Percentiles rank a stretch among this genome's conserved stretches.
Conservation (phyloP, 306 rosid species). For the Quercus parvula region DNA sequence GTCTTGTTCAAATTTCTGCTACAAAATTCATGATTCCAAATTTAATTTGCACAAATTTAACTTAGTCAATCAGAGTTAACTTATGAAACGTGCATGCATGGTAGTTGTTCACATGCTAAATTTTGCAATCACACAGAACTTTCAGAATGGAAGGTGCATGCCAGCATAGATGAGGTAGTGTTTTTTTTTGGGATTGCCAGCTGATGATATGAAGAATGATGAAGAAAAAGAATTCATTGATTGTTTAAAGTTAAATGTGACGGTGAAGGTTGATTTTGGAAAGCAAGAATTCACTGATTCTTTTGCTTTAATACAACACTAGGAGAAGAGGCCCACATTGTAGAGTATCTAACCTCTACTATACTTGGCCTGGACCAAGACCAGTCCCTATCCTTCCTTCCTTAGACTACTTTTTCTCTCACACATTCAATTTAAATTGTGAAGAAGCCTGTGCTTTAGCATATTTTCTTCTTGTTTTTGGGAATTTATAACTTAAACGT, state of each 20-base stretch:
- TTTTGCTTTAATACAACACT: slow-evolving; percentile 44
- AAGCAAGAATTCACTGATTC: slow-evolving; percentile 33
- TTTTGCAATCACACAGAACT: not conserved
- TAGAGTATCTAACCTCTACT: slow-evolving; percentile 12
- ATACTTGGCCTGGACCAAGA: slow-evolving; percentile 30
- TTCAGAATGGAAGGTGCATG: not conserved
- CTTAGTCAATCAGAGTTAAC: too few species aligned
- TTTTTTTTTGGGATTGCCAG: not conserved
- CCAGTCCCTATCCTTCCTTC: slow-evolving; percentile 19
- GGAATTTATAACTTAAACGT: not conserved
- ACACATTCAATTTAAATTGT: not conserved
- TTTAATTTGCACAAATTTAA: not conserved
- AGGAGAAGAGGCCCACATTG: slow-evolving; percentile 34
- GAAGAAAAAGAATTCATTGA: not conserved
- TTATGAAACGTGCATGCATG: too few species aligned
- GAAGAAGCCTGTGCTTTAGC: not conserved
- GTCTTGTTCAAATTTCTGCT: not conserved
- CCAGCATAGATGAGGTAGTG: not conserved
- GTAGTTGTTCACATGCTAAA: not conserved
- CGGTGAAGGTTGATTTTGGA: slow-evolving; percentile 34
- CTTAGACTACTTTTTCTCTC: not conserved
- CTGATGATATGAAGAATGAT: not conserved
- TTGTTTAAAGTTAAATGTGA: slow-evolving; percentile 34
- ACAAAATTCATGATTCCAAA: not conserved
- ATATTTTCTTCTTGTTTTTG: slow-evolving; percentile 1